phyloP scores from a whole-genome alignment of 78 protist species.

The Polysphondylium violaceum region DNA sequence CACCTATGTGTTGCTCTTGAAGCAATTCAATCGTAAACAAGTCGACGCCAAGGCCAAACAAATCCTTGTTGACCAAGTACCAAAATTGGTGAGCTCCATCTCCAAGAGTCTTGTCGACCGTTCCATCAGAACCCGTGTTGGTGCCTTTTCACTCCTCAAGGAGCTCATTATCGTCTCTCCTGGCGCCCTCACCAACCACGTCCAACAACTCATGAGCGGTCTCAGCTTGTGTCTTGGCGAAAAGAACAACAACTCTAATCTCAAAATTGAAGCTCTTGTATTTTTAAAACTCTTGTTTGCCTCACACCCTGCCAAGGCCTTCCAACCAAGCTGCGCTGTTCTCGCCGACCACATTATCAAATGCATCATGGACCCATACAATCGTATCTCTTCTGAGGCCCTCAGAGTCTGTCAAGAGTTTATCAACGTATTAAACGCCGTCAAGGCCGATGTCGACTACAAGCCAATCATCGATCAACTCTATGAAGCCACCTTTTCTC shows the following conservation, averaged over 20 bases:
- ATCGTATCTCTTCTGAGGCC: conserved; percentile 89
- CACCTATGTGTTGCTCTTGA: conserved; percentile 56
- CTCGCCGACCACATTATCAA: conserved; percentile 64
- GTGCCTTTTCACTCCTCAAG: conserved; percentile 77
- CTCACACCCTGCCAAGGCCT: conserved; percentile 70
- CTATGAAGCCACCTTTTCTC: conserved; percentile 57
- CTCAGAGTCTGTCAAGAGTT: conserved; percentile 88
- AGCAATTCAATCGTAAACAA: conserved; percentile 36
- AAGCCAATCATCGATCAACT: conserved; percentile 13
- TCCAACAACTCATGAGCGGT: conserved; percentile 58
- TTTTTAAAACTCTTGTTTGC: conserved; percentile 65
- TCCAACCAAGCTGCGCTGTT: conserved; percentile 35
- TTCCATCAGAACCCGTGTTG: conserved; percentile 80
- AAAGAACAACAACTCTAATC: conserved; percentile 65
- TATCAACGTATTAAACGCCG: conserved; percentile 47
- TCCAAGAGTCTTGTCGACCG: conserved; percentile 59
- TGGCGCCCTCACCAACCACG: conserved; percentile 47
- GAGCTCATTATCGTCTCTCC: conserved; percentile 66
- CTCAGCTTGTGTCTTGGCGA: conserved; percentile 51
- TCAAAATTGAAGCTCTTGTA: conserved; percentile 84
- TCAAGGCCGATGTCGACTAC: neutral
- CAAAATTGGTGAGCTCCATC: conserved; percentile 38
- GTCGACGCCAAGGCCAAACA: conserved; percentile 86
- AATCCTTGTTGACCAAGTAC: conserved; percentile 71
- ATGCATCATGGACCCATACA: conserved; percentile 88